Percentiles rank a stretch among this genome's conserved stretches.
Conservation (phyloP, 345 rosid species). For the Eucalyptus pauciflora region DNA sequence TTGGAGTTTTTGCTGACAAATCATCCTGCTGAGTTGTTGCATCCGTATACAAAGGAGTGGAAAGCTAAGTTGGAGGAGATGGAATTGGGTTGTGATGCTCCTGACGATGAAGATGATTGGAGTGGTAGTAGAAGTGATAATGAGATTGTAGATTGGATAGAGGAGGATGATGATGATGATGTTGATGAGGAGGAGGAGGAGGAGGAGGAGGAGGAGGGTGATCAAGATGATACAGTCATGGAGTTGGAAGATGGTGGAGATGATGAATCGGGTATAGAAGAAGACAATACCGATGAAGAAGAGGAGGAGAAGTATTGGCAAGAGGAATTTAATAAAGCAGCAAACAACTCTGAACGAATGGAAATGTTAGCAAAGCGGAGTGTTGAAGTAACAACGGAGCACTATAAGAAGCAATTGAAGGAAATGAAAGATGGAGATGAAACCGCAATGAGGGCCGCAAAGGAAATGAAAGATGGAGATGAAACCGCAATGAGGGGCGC, state of each 20-base stretch:
- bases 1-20: conserved; percentile 66
- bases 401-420: conserved; percentile 45
- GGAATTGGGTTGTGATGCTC: conserved; percentile 97
- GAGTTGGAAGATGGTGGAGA: not conserved
- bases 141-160: conserved; percentile 11
- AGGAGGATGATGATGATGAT: not conserved
- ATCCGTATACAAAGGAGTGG: conserved; percentile 91
- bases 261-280: not conserved
- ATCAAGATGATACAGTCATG: conserved; percentile 32
- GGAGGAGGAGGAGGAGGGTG: conserved; percentile 15
- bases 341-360: conserved; percentile 61
- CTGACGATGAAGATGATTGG: conserved; percentile 64
- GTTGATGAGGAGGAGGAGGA: not conserved
- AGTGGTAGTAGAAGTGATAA: conserved; percentile 11
- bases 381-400: conserved; percentile 23
- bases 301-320: conserved; percentile 56
- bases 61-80: conserved; percentile 88
- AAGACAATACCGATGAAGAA: not conserved
- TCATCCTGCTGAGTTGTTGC: conserved; percentile 70
- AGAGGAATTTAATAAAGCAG: conserved; percentile 51
- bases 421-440: conserved; percentile 55
- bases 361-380: conserved; percentile 61
- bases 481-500: conserved; percentile 58
- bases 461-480: conserved; percentile 44
- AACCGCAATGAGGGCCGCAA: conserved; percentile 45